These are phyloP conservation scores for Globisporangium canariense DNA, from an alignment of 352 stramenopile species.

Conservation along the genomic window DNA sequence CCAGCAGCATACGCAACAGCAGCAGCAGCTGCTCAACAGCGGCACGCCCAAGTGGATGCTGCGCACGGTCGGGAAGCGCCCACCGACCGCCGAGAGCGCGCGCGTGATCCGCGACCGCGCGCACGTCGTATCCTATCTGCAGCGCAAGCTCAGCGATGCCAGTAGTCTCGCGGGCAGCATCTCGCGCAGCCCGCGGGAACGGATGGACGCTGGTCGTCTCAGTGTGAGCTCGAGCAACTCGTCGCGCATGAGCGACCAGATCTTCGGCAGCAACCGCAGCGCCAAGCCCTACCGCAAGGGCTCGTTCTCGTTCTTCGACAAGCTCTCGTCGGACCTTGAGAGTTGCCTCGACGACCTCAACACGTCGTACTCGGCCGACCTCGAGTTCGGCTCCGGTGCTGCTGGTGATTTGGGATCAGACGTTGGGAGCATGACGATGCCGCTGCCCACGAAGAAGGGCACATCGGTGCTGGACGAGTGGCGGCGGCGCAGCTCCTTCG, in stretches of 20 bases:
- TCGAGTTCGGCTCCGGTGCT: background rate
- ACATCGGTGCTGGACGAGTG: conserved; percentile 15
- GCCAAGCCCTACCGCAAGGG: conserved; percentile 54
- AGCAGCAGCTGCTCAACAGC: conserved; percentile 9
- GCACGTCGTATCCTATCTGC: conserved; percentile 85
- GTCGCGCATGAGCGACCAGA: conserved; percentile 42
- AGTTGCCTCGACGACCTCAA: conserved; percentile 52
- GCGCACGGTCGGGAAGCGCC: conserved; percentile 14
- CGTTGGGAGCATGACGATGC: conserved; percentile 16
- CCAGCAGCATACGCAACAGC: conserved; percentile 19
- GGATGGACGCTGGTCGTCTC: conserved; percentile 30
- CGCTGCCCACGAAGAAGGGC: conserved; percentile 9
- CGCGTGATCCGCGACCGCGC: conserved; percentile 77
- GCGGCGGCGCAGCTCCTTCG: conserved; percentile 17
- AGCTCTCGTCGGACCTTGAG: conserved; percentile 74
- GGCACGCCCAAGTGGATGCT: conserved; percentile 14
- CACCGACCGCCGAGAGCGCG: conserved; percentile 38
- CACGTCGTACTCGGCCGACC: conserved; percentile 35
- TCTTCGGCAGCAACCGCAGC: conserved; percentile 38
- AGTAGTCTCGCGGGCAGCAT: conserved; percentile 70
- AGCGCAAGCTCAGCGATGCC: conserved; percentile 79
- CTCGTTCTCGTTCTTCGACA: conserved; percentile 88
- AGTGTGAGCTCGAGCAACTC: conserved; percentile 77
- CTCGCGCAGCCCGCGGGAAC: conserved; percentile 47
- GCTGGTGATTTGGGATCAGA: background rate